phyloP scores from a whole-genome alignment of 1,139 yeast genomes.

The Suhomyces yuchorum region DNA sequence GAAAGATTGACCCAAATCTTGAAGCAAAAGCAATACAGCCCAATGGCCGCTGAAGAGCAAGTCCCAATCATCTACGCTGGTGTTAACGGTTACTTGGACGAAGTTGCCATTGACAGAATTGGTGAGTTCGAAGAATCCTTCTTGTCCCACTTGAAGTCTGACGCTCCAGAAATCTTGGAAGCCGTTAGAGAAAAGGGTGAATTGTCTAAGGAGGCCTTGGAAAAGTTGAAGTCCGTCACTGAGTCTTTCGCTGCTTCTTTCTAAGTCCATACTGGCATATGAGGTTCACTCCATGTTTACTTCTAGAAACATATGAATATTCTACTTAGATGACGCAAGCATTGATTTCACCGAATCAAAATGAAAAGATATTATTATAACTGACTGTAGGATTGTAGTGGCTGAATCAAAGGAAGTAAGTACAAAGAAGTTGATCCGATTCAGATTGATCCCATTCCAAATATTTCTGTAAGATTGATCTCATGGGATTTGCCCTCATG shows the following conservation, averaged over 20 bases:
- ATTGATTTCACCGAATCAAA: constrained; percentile 14
- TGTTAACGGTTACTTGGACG: constrained; percentile 98
- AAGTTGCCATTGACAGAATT: constrained; percentile 80
- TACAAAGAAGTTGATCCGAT: too few species aligned
- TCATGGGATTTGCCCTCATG: too few species aligned
- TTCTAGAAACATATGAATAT: constrained; percentile 12
- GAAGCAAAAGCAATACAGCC: constrained; percentile 96
- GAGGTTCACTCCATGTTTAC: constrained; percentile 14
- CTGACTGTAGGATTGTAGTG: constrained; percentile 3
- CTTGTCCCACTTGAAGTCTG: constrained; percentile 87
- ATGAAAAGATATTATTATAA: constrained; percentile 16
- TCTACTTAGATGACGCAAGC: constrained; percentile 15
- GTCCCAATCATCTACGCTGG: constrained; percentile 99
- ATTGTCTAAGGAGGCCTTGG: constrained; percentile 85
- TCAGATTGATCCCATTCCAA: too few species aligned
- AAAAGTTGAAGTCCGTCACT: constrained; percentile 84
- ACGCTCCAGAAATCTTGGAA: constrained; percentile 79
- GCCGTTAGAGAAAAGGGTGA: constrained; percentile 90
- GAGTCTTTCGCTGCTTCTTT: constrained; percentile 91
- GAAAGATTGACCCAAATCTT: constrained; percentile 99
- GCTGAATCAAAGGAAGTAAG: too few species aligned
- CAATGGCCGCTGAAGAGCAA: constrained; percentile 98
- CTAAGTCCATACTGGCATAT: constrained; percentile 31
- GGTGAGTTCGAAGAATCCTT: constrained; percentile 91
- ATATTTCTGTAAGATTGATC: too few species aligned